These are phyloP conservation scores for Chaetoceros tenuissimus DNA, from an alignment of 108 stramenopile genomes.

Conservation along the genomic window DNA sequence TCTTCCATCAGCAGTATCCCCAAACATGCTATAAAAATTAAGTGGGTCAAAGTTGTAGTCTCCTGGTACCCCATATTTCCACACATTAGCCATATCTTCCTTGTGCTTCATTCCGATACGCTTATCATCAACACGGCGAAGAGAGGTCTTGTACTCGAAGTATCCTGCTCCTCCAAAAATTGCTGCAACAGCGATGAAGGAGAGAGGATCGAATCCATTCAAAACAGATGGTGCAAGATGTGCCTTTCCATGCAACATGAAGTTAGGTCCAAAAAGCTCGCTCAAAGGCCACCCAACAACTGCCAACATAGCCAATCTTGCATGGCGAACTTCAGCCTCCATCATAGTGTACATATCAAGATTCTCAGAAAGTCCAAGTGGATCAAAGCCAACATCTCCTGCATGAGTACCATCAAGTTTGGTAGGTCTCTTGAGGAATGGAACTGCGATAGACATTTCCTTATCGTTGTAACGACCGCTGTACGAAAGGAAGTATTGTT, in stretches of 20 bases:
- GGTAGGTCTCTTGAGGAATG: slow-evolving; percentile 61
- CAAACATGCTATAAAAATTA: slow-evolving; percentile 46
- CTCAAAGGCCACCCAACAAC: slow-evolving; percentile 70
- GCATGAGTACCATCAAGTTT: slow-evolving; percentile 73
- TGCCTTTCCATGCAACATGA: slow-evolving; percentile 43
- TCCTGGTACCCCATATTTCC: slow-evolving; percentile 76
- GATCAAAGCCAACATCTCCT: slow-evolving; percentile 80
- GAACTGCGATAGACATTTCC: slow-evolving; percentile 56
- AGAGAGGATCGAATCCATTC: slow-evolving; percentile 66
- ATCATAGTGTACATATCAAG: slow-evolving; percentile 46
- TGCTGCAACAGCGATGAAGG: slow-evolving; percentile 41
- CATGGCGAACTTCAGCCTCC: slow-evolving; percentile 61
- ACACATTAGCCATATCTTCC: slow-evolving; percentile 55
- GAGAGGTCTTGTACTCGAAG: slow-evolving; percentile 63
- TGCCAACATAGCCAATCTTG: slow-evolving; percentile 75
- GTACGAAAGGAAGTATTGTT: neutral
- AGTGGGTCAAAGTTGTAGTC: slow-evolving; percentile 81
- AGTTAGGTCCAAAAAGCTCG: slow-evolving; percentile 58
- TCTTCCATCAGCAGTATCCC: slow-evolving; percentile 60
- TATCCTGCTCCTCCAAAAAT: slow-evolving; percentile 52
- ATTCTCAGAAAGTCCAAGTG: slow-evolving; percentile 60
- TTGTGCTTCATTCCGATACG: slow-evolving; percentile 45
- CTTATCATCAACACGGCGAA: slow-evolving; percentile 36
- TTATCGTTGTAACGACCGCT: slow-evolving; percentile 59
- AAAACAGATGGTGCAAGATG: slow-evolving; percentile 63